These are phyloP conservation scores for Zygnema cylindricum DNA, from an alignment of 139 green algal genomes.

Conservation along the genomic window DNA sequence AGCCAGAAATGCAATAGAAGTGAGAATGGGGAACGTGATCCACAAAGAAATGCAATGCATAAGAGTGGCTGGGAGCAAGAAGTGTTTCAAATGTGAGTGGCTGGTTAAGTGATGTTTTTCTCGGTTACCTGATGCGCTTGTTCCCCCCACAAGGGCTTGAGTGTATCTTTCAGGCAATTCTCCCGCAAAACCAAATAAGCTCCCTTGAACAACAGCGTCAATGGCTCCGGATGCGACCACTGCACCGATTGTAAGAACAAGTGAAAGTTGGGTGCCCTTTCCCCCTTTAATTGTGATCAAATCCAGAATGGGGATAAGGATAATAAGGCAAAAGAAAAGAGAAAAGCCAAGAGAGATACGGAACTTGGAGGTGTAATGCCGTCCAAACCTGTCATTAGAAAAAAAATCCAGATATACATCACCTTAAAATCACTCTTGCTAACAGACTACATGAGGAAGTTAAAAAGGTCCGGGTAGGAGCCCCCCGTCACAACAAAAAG, in stretches of 20 bases:
- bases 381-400: slow-evolving; percentile 32
- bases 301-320: slow-evolving; percentile 47
- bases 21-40: too few species aligned
- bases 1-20: too few species aligned
- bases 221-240: slow-evolving; percentile 15
- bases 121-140: slow-evolving; percentile 38
- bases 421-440: background rate
- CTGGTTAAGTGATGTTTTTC: too few species aligned
- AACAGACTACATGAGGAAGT: background rate
- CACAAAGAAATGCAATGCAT: too few species aligned
- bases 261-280: slow-evolving; percentile 10
- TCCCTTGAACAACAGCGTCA: slow-evolving; percentile 60
- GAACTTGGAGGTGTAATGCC: slow-evolving; percentile 13
- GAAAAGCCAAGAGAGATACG: slow-evolving; percentile 56
- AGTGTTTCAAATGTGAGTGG: too few species aligned
- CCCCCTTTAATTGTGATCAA: background rate
- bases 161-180: slow-evolving; percentile 63
- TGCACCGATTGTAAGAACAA: slow-evolving; percentile 41
- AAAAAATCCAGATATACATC: background rate
- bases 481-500: too few species aligned
- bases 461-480: too few species aligned
- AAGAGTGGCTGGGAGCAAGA: too few species aligned
- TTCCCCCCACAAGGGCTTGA: slow-evolving; percentile 63
- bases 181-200: slow-evolving; percentile 60
- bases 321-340: slow-evolving; percentile 50